Evolutionary conservation across 1,139 yeast genomes (phyloP).

Genomic region (Kluyveromyces sp.): DNA sequence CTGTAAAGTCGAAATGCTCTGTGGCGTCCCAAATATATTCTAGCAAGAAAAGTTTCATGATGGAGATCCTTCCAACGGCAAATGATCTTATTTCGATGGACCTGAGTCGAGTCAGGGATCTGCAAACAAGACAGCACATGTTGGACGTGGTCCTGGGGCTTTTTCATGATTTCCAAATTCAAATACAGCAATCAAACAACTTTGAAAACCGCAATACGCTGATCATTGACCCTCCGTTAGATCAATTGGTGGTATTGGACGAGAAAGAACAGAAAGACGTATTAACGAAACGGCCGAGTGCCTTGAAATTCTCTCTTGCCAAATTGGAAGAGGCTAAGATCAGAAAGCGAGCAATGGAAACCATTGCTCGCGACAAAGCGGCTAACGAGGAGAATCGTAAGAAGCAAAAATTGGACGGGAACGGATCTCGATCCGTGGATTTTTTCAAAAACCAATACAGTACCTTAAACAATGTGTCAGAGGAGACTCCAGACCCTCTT

Average conservation of each 20-base stretch:
- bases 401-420: conserved; percentile 27
- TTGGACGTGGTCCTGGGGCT: conserved; percentile 28
- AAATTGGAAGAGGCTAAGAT: conserved; percentile 39
- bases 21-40: conserved; percentile 17
- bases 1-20: conserved; percentile 8
- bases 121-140: conserved; percentile 21
- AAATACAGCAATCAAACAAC: conserved; percentile 25
- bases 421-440: conserved; percentile 25
- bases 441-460: conserved; percentile 35
- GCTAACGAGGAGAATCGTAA: conserved; percentile 26
- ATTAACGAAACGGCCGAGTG: conserved; percentile 28
- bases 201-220: conserved; percentile 26
- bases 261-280: conserved; percentile 21
- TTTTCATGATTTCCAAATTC: conserved; percentile 30
- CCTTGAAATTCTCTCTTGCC: conserved; percentile 30
- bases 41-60: conserved; percentile 16
- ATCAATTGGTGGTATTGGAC: conserved; percentile 23
- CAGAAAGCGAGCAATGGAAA: conserved; percentile 34
- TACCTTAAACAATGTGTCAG: conserved; percentile 12
- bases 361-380: conserved; percentile 26
- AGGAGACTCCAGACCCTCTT: conserved; percentile 2
- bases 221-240: conserved; percentile 31
- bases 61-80: conserved; percentile 43
- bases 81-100: conserved; percentile 43
- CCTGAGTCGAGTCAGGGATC: conserved; percentile 25